These are phyloP conservation scores for Carex kokanica DNA, from an alignment of 176 grass and related monocot species.

Conservation along the genomic window DNA sequence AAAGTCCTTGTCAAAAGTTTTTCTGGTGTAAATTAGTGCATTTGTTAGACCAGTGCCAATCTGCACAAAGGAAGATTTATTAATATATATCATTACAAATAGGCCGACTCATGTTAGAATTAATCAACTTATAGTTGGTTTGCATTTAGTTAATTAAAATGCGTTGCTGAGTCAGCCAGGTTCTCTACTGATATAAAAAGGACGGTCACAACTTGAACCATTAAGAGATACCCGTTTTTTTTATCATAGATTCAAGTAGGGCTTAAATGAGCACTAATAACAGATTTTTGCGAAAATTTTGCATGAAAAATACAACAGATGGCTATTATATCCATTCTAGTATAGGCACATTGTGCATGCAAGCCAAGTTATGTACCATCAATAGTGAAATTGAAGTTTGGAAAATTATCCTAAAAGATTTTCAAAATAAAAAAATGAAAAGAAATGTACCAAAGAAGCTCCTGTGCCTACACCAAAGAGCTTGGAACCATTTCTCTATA, in stretches of 20 bases:
- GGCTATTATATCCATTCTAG: background rate
- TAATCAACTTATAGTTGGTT: background rate
- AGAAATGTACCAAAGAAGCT: slow-evolving; percentile 76
- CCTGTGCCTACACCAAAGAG: slow-evolving; percentile 71
- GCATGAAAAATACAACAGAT: background rate
- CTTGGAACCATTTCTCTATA: slow-evolving; percentile 81
- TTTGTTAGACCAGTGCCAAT: slow-evolving; percentile 62
- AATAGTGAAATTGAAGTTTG: background rate
- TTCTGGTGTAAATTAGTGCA: slow-evolving; percentile 56
- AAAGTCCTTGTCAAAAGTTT: slow-evolving; percentile 46
- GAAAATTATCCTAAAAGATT: slow-evolving; percentile 1
- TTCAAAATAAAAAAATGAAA: slow-evolving; percentile 20
- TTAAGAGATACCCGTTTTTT: background rate
- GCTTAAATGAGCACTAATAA: background rate
- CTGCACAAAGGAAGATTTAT: slow-evolving; percentile 32
- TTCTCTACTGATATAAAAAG: background rate
- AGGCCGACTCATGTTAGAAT: background rate
- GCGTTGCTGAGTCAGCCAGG: background rate
- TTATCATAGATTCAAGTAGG: background rate
- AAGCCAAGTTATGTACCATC: background rate
- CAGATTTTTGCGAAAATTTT: background rate
- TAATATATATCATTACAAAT: background rate
- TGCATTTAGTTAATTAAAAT: slow-evolving; percentile 6
- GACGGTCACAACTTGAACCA: background rate
- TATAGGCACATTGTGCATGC: background rate